These are phyloP conservation scores for Populus hybrid DNA, from an alignment of 441 rosid genomes.

Conservation along the genomic window DNA sequence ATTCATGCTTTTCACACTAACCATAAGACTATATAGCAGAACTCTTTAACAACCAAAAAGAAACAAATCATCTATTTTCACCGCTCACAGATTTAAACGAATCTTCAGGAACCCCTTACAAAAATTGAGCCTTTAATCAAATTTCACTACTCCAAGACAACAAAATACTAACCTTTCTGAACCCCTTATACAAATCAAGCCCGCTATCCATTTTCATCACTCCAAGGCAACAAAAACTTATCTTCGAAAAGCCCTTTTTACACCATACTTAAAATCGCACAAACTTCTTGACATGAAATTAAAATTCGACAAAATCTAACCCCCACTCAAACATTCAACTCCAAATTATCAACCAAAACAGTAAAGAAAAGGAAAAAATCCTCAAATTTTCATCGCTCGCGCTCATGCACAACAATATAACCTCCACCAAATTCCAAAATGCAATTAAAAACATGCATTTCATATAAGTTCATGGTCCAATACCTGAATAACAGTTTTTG, in stretches of 20 bases:
- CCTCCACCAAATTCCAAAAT: not conserved
- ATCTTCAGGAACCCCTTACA: not conserved
- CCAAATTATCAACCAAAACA: not conserved
- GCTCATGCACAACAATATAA: not conserved
- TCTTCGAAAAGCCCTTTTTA: not conserved
- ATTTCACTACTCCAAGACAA: not conserved
- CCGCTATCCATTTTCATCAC: not conserved
- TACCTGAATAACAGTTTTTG: slow-evolving; percentile 95
- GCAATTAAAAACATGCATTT: not conserved
- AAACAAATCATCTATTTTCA: not conserved
- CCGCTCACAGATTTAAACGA: not conserved
- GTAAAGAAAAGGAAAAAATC: not conserved
- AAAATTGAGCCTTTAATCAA: not conserved
- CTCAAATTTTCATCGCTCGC: not conserved
- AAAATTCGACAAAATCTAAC: no score
- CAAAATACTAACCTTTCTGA: not conserved
- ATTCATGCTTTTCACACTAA: not conserved
- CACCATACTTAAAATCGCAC: not conserved
- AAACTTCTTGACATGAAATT: not conserved
- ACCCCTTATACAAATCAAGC: not conserved
- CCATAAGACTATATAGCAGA: not conserved
- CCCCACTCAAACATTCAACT: not conserved
- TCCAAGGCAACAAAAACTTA: not conserved
- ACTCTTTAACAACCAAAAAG: not conserved
- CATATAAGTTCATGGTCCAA: not conserved